Percentiles rank a stretch among this genome's conserved stretches.
These are phyloP conservation scores for Emmonsiellopsis sp. DNA, from an alignment of 2,329 filamentous ascomycete genomes.

Conservation along the genomic window DNA sequence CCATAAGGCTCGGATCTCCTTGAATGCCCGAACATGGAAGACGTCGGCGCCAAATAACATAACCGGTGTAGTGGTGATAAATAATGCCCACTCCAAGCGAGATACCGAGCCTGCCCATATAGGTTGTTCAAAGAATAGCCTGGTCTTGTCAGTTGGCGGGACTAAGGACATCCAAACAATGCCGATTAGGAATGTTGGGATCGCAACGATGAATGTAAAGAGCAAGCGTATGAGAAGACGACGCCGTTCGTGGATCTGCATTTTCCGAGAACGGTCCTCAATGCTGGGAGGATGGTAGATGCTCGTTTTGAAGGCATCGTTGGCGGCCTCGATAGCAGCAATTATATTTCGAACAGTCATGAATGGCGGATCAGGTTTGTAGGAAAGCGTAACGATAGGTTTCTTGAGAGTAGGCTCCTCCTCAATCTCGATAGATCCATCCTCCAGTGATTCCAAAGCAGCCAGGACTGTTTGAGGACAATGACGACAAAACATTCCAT, in stretches of 20 bases:
- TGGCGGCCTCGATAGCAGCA: slow-evolving; percentile 53
- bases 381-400: slow-evolving; percentile 62
- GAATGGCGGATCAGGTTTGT: slow-evolving; percentile 55
- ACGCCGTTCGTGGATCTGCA: slow-evolving; percentile 60
- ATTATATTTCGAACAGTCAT: slow-evolving; percentile 72
- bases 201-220: slow-evolving; percentile 58
- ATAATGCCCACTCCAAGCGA: slow-evolving; percentile 68
- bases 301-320: slow-evolving; percentile 56
- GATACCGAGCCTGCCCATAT: slow-evolving; percentile 62
- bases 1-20: slow-evolving; percentile 73
- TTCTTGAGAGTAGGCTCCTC: slow-evolving; percentile 45
- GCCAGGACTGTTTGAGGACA: slow-evolving; percentile 46
- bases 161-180: slow-evolving; percentile 87
- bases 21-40: slow-evolving; percentile 70
- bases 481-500: slow-evolving; percentile 66
- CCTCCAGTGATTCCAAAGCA: slow-evolving; percentile 38
- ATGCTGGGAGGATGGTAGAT: slow-evolving; percentile 74
- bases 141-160: slow-evolving; percentile 45
- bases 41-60: slow-evolving; percentile 81
- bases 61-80: slow-evolving; percentile 72
- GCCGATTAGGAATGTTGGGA: slow-evolving; percentile 79
- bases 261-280: slow-evolving; percentile 67
- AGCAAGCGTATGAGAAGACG: slow-evolving; percentile 61
- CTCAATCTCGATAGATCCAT: slow-evolving; percentile 29
- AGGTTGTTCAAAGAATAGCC: slow-evolving; percentile 58